Evolutionary conservation across 495 filamentous ascomycete species (phyloP).

Genomic region (Aspergillus avenaceus): DNA sequence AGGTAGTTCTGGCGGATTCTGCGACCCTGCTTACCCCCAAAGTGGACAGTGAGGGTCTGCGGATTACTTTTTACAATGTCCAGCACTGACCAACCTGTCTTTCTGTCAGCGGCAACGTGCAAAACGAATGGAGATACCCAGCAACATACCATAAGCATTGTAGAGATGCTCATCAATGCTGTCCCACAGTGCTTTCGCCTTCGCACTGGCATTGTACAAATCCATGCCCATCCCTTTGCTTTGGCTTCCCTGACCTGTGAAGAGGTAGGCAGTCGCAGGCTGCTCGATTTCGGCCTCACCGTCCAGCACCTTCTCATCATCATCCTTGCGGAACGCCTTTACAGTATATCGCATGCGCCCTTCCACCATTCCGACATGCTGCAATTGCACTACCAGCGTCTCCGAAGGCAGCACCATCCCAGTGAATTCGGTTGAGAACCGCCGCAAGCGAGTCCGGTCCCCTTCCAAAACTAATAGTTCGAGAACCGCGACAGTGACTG

Average conservation of each 20-base stretch:
- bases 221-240: constrained; percentile 40
- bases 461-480: constrained; percentile 16
- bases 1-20: constrained; percentile 35
- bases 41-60: constrained; percentile 35
- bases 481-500: constrained; percentile 11
- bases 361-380: constrained; percentile 32
- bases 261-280: constrained; percentile 34
- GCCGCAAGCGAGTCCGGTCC: constrained; percentile 15
- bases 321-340: constrained; percentile 18
- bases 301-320: constrained; percentile 24
- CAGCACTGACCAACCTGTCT: constrained; percentile 30
- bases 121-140: not conserved
- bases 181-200: constrained; percentile 36
- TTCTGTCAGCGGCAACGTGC: not conserved
- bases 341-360: constrained; percentile 30
- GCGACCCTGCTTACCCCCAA: constrained; percentile 33
- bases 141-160: constrained; percentile 31
- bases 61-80: constrained; percentile 39
- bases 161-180: constrained; percentile 28
- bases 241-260: constrained; percentile 44
- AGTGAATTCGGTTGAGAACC: constrained; percentile 24
- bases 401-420: constrained; percentile 37
- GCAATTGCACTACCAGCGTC: constrained; percentile 21
- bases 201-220: constrained; percentile 27
- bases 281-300: constrained; percentile 36